phyloP scores from a whole-genome alignment of 2,329 filamentous ascomycete genomes.

The Alternaria solani region DNA sequence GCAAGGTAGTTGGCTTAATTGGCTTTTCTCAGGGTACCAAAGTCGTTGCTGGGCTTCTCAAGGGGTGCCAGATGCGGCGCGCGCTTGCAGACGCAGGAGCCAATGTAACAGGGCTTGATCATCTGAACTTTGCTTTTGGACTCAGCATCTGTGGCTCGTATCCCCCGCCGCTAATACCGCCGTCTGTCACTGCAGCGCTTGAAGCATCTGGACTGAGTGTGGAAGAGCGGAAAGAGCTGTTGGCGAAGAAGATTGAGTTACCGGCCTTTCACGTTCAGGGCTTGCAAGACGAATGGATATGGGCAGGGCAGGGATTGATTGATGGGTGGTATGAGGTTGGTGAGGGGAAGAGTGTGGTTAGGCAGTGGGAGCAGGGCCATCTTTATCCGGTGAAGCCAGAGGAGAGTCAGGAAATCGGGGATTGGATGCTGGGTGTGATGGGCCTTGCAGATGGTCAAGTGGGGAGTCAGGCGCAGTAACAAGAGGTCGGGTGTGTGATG shows the following conservation, averaged over 20 bases:
- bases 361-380: conserved; percentile 47
- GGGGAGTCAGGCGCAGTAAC: background rate
- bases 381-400: conserved; percentile 45
- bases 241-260: conserved; percentile 28
- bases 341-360: conserved; percentile 33
- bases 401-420: conserved; percentile 40
- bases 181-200: conserved; percentile 13
- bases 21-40: conserved; percentile 48
- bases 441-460: conserved; percentile 4
- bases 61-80: conserved; percentile 29
- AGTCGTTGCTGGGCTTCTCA: conserved; percentile 44
- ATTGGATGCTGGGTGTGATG: conserved; percentile 32
- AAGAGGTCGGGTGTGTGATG: background rate
- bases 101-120: conserved; percentile 5
- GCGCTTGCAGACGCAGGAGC: conserved; percentile 15
- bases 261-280: conserved; percentile 48
- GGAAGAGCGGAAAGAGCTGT: conserved; percentile 17
- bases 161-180: conserved; percentile 42
- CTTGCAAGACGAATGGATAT: conserved; percentile 45
- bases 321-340: conserved; percentile 36
- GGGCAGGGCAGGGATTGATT: conserved; percentile 43
- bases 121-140: conserved; percentile 30
- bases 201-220: conserved; percentile 1
- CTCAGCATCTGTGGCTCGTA: conserved; percentile 38
- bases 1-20: conserved; percentile 40